These are phyloP conservation scores for Elsinoe perseae DNA, from an alignment of 2,329 filamentous ascomycete genomes.

Conservation along the genomic window DNA sequence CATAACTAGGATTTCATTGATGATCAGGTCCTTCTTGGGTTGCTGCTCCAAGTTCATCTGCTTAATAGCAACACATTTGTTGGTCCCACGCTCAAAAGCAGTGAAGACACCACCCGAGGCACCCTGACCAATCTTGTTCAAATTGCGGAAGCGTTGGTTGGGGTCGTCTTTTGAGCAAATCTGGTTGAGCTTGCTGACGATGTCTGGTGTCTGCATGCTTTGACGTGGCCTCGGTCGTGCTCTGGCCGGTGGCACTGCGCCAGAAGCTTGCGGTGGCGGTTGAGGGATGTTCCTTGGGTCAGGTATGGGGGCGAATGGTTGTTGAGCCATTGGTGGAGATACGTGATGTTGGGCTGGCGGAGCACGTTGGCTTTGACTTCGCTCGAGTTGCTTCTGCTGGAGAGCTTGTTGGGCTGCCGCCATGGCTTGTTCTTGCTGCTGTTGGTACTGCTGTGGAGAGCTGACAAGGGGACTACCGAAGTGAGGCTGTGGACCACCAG, in stretches of 20 bases:
- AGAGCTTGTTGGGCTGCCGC: conserved; percentile 71
- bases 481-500: conserved; percentile 24
- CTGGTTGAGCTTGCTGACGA: conserved; percentile 71
- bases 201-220: conserved; percentile 62
- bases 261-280: conserved; percentile 39
- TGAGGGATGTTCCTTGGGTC: conserved; percentile 38
- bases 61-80: conserved; percentile 92
- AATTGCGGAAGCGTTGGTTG: conserved; percentile 72
- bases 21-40: conserved; percentile 97
- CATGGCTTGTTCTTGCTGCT: conserved; percentile 82
- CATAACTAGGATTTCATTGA: conserved; percentile 99
- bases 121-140: conserved; percentile 95
- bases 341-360: conserved; percentile 23
- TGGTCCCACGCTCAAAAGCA: conserved; percentile 74
- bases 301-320: conserved; percentile 35
- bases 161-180: conserved; percentile 91
- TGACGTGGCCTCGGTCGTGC: conserved; percentile 72
- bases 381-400: conserved; percentile 56
- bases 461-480: conserved; percentile 43
- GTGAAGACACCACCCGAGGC: conserved; percentile 94
- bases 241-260: conserved; percentile 52
- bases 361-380: conserved; percentile 62
- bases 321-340: conserved; percentile 44
- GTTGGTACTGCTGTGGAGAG: conserved; percentile 44
- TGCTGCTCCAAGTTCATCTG: conserved; percentile 99